phyloP scores from a whole-genome alignment of 108 stramenopile species.

The Cyclostephanos tholiformis region DNA sequence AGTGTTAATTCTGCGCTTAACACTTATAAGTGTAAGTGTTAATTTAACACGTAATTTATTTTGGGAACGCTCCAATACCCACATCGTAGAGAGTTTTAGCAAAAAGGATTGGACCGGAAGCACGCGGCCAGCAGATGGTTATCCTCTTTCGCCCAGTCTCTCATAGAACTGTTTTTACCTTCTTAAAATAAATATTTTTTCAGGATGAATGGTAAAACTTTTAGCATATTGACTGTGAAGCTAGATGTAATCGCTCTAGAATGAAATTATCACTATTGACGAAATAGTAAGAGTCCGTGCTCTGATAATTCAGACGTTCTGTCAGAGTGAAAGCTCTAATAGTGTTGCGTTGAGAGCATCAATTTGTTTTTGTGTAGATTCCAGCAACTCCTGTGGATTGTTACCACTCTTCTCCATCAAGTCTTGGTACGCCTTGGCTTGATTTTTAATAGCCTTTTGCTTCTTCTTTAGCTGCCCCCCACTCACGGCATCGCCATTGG shows the following conservation, averaged over 20 bases:
- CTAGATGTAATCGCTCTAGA: background rate
- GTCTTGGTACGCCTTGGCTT: constrained; percentile 46
- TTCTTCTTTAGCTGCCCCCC: constrained; percentile 55
- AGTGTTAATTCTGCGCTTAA: too few relatives aligned
- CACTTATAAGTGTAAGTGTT: too few relatives aligned
- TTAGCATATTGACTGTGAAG: too few relatives aligned
- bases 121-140: too few relatives aligned
- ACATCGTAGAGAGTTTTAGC: too few relatives aligned
- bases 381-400: constrained; percentile 50
- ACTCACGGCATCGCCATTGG: constrained; percentile 49
- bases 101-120: too few relatives aligned
- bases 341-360: constrained; percentile 48
- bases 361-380: constrained; percentile 40
- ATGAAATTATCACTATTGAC: background rate
- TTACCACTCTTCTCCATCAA: constrained; percentile 50
- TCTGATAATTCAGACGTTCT: background rate
- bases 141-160: too few relatives aligned
- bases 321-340: constrained; percentile 38
- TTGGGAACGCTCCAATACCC: too few relatives aligned
- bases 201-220: too few relatives aligned
- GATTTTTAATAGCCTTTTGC: constrained; percentile 54
- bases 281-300: background rate
- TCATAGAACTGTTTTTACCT: too few relatives aligned
- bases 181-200: too few relatives aligned
- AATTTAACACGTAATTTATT: too few relatives aligned